A percentile compares a stretch with the other conserved stretches of the same genome.
These are phyloP conservation scores for Rossbeevera mucosa DNA, from an alignment of 768 basidiomycete species.

Conservation along the genomic window DNA sequence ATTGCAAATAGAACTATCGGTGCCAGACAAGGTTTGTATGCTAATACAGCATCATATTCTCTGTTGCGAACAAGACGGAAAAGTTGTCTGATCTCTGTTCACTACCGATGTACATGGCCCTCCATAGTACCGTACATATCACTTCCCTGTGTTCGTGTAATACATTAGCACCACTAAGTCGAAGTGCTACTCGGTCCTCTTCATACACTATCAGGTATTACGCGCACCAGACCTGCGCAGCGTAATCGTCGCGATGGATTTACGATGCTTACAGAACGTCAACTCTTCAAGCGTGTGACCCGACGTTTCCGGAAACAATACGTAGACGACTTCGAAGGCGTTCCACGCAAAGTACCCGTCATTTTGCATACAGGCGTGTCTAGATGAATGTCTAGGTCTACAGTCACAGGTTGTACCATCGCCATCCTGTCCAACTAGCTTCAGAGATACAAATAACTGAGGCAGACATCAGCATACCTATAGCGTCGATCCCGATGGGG, in stretches of 20 bases:
- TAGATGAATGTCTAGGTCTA: no score
- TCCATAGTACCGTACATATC: background rate
- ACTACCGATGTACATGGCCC: background rate
- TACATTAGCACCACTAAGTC: background rate
- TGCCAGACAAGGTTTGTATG: no score
- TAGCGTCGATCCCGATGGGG: background rate
- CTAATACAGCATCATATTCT: no score
- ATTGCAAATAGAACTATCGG: no score
- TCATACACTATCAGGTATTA: background rate
- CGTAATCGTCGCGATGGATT: background rate
- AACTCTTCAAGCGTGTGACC: no score
- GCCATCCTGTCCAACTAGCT: no score
- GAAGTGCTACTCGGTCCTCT: background rate
- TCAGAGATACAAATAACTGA: no score
- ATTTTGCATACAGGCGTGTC: no score
- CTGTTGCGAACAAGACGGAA: background rate
- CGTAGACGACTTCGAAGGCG: no score
- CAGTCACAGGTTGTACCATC: no score
- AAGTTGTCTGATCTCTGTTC: background rate
- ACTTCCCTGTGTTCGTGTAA: background rate
- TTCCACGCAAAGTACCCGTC: no score
- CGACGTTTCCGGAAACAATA: no score
- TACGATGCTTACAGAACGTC: background rate
- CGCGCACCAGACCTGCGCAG: background rate
- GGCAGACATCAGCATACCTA: background rate